These are phyloP conservation scores for Omphalotus olearius DNA, from an alignment of 1,284 basidiomycete species.

Conservation along the genomic window DNA sequence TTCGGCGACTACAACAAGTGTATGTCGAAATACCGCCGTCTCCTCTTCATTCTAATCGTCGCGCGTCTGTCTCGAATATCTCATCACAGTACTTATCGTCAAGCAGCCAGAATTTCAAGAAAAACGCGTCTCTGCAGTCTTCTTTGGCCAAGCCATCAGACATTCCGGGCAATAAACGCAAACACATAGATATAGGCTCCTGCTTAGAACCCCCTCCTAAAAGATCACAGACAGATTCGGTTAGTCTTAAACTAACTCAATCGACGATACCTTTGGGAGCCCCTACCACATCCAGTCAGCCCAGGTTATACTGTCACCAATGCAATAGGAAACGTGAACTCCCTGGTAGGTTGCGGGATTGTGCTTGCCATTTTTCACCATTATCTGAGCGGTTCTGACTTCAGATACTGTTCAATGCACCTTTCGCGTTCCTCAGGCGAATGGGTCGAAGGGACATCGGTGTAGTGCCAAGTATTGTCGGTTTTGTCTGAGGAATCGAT, in stretches of 20 bases:
- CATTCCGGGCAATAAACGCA: constrained; percentile 29
- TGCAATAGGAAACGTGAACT: constrained; percentile 56
- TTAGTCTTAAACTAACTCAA: background rate
- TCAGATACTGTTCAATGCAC: constrained; percentile 52
- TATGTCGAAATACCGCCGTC: constrained; percentile 59
- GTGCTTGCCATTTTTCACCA: background rate
- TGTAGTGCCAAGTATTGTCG: constrained; percentile 62
- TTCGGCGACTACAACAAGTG: constrained; percentile 37
- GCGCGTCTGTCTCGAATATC: constrained; percentile 20
- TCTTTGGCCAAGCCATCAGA: constrained; percentile 16
- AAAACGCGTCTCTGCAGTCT: constrained; percentile 47
- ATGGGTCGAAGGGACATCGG: constrained; percentile 28
- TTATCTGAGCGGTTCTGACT: background rate
- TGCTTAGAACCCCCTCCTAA: background rate
- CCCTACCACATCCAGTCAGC: background rate
- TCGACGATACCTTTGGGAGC: background rate
- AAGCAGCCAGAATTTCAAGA: constrained; percentile 37
- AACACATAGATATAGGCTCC: constrained; percentile 2
- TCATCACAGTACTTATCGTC: constrained; percentile 22
- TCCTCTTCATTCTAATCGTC: constrained; percentile 30
- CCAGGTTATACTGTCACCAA: constrained; percentile 58
- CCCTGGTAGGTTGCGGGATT: constrained; percentile 32
- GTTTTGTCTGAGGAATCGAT: constrained; percentile 62
- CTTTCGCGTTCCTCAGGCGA: constrained; percentile 22
- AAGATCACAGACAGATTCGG: constrained; percentile 5